A percentile compares a stretch with the other conserved stretches of the same genome.
These are phyloP conservation scores for Aspergillus bertholletiae DNA, from an alignment of 495 filamentous ascomycete species.

Conservation along the genomic window DNA sequence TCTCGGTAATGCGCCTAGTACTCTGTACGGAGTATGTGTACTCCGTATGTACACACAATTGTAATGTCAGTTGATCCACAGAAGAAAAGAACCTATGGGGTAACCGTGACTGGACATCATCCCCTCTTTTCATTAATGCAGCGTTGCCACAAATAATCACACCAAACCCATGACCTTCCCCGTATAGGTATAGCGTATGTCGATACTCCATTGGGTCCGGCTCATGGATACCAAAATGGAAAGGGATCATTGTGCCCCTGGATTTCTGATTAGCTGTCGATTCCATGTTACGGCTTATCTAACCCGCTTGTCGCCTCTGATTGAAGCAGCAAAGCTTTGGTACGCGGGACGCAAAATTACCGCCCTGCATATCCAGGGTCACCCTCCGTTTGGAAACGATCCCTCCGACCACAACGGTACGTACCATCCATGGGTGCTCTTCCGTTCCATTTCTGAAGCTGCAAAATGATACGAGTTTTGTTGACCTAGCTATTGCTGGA, in stretches of 20 bases:
- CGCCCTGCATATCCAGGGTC: conserved; percentile 15
- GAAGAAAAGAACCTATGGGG: background rate
- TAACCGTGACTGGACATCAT: background rate
- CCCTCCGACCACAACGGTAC: background rate
- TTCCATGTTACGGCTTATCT: conserved; percentile 8
- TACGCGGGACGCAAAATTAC: conserved; percentile 18
- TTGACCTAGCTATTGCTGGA: background rate
- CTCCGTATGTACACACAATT: no score
- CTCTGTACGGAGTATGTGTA: no score
- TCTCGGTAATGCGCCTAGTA: no score
- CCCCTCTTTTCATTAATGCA: conserved; percentile 9
- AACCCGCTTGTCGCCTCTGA: background rate
- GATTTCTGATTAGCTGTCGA: background rate
- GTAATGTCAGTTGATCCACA: no score
- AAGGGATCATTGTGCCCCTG: conserved; percentile 10
- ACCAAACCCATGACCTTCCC: background rate
- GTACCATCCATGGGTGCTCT: background rate
- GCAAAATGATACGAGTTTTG: background rate
- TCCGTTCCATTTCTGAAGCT: background rate
- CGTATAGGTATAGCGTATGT: background rate
- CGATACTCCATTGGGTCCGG: background rate
- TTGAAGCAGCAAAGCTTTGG: conserved; percentile 7
- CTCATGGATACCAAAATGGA: conserved; percentile 17
- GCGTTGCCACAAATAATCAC: conserved; percentile 3
- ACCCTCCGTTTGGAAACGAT: conserved; percentile 10